A percentile compares a stretch with the other conserved stretches of the same genome.
Evolutionary conservation across 1,139 yeast species (phyloP).

Genomic region (Debaryomyces udenii): DNA sequence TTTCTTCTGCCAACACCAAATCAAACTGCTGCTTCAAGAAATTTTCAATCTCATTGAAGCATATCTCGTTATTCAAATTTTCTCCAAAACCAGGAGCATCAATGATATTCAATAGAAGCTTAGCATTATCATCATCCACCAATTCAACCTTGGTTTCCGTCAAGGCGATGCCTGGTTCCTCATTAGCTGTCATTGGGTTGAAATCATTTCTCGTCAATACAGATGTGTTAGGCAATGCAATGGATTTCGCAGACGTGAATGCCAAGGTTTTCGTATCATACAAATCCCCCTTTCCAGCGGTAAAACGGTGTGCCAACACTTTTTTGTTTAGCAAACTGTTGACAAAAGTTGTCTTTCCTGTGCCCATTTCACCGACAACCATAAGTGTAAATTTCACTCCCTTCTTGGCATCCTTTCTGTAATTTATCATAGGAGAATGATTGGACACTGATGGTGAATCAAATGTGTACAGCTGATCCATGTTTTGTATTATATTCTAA

Average conservation of each 20-base stretch:
- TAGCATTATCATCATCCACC: constrained; percentile 76
- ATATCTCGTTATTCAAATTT: constrained; percentile 62
- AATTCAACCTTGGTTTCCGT: constrained; percentile 73
- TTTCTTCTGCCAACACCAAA: constrained; percentile 87
- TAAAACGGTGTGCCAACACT: constrained; percentile 61
- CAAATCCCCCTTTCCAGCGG: constrained; percentile 27
- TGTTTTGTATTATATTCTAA: constrained; percentile 12
- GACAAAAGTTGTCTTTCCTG: constrained; percentile 86
- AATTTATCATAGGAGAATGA: constrained; percentile 52
- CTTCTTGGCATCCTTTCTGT: constrained; percentile 74
- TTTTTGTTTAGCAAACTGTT: constrained; percentile 71
- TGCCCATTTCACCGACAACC: constrained; percentile 84
- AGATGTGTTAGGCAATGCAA: constrained; percentile 50
- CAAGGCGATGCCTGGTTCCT: constrained; percentile 63
- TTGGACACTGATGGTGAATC: constrained; percentile 39
- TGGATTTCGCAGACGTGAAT: constrained; percentile 54
- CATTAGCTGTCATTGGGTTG: constrained; percentile 47
- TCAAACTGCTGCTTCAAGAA: constrained; percentile 90
- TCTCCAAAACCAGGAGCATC: constrained; percentile 85
- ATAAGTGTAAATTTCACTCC: constrained; percentile 83
- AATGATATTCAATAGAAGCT: constrained; percentile 61
- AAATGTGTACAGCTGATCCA: constrained; percentile 34
- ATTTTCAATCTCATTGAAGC: constrained; percentile 71
- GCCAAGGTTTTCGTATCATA: constrained; percentile 53
- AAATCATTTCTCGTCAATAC: constrained; percentile 46